Evolutionary conservation across 1,284 basidiomycete species (phyloP).

Genomic region (Apiotrichum gracile): DNA sequence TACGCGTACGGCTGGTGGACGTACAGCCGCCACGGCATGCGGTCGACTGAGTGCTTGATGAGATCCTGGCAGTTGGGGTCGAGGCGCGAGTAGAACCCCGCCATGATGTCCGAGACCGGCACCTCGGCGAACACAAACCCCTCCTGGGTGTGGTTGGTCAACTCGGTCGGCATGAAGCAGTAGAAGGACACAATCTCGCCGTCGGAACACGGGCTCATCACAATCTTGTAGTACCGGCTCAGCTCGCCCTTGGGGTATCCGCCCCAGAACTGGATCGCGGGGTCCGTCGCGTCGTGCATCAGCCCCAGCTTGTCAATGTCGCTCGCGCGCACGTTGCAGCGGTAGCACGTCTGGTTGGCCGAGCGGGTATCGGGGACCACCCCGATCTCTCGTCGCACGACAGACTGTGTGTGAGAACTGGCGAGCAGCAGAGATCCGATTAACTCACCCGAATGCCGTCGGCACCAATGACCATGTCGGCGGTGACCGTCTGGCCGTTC

Average conservation of each 20-base stretch:
- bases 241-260: slow-evolving; percentile 34
- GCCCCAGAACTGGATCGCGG: slow-evolving; percentile 48
- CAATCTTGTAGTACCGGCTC: slow-evolving; percentile 44
- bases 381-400: slow-evolving; percentile 30
- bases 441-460: slow-evolving; percentile 43
- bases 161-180: slow-evolving; percentile 40
- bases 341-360: slow-evolving; percentile 46
- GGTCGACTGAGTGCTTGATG: slow-evolving; percentile 40
- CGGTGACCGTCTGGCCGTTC: slow-evolving; percentile 33
- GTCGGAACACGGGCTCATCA: slow-evolving; percentile 43
- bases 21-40: slow-evolving; percentile 46
- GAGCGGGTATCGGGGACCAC: slow-evolving; percentile 34
- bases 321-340: slow-evolving; percentile 41
- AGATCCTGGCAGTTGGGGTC: slow-evolving; percentile 40
- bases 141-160: slow-evolving; percentile 45
- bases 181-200: slow-evolving; percentile 46
- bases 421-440: not conserved
- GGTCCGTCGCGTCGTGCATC: slow-evolving; percentile 36
- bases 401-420: slow-evolving; percentile 15
- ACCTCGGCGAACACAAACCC: slow-evolving; percentile 44
- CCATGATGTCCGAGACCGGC: slow-evolving; percentile 39
- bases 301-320: slow-evolving; percentile 41
- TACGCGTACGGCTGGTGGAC: slow-evolving; percentile 41
- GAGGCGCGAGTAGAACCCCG: slow-evolving; percentile 34
- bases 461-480: slow-evolving; percentile 44